Base-by-base conservation (phyloP, 352 stramenopile genomes). In the Phytopythium ostracodes region DNA sequence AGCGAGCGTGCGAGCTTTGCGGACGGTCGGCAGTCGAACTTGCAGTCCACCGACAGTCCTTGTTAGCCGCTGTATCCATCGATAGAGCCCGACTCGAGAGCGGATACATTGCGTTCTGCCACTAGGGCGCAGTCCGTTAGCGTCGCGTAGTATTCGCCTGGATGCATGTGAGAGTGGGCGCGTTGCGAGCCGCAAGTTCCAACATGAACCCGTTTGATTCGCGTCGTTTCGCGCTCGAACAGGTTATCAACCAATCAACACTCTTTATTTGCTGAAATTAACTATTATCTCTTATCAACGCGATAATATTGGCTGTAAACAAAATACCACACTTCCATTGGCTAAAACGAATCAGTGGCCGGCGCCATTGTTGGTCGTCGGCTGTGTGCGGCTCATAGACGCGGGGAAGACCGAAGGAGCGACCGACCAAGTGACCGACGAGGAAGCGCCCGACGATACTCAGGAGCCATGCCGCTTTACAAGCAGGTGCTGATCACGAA, bases 401-500 rank as follows among this genome's bases (percentile, higher is more conserved):
- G n/a, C 58, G 38, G 9, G 43, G n/a, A 24, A 47, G 42, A 44
- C 38, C 38, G 38, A 44, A 2, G 0, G 43, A 50, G 7, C 6
- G n/a, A 50, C 11, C 9, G n/a, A 22, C n/a, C 9, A n/a, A n/a
- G n/a, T n/a, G 43, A 25, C 8, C 38, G 38, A 24, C 24, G 24
- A 52, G 54, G 22, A 51, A 33, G 24, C 25, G 51, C 63, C 38
- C 43, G n/a, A 5, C 36, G 63, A 6, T 24, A 10, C 54, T 44
- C 38, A n/a, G 8, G 40, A 33, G 54, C 47, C 40, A 95, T 95
- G 86, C 84, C 85, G 73, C 81, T 95, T 49, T 95, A 95, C 75
- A 95, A 95, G 83, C 86, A 95, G 63, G 86, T 95, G 71, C 77
- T 93, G 57, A 65, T 95, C 57, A 93, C 86, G 44, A 95, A 92